Evolutionary conservation across 257 asterid genomes (phyloP), one percentile per base, ranked within the genome.

Genomic region (Galeopsis tetrahit): DNA sequence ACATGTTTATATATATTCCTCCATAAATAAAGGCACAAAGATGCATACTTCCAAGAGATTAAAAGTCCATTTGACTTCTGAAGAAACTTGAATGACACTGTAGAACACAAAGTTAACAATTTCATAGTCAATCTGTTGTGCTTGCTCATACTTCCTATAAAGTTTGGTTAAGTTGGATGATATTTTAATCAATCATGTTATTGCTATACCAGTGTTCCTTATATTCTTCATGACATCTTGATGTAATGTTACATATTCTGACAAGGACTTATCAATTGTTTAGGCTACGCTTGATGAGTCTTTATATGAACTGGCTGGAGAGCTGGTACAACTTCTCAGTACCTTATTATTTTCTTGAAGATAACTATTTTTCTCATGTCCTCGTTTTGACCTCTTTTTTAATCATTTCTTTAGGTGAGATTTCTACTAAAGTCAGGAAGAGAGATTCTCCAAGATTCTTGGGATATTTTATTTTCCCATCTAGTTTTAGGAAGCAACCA

Each of bases 231-330:
- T 43, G 15, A 33, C 69, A 55, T 75, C 64, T 68, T 63, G 46
- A 14, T 60, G 40, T 59, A 63, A 49, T 70, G 35, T 35, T 48
- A 53, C 76, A 55, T 53, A 73, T 69, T 79, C 75, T 86, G 78
- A 85, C 67, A 44, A 33, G 70, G 39, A 43, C 68, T 78, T 76
- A 42, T 72, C 75, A 64, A 58, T 82, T 85, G 52, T 75, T 79
- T 79, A 95, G 99, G 99, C 99, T 73, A 88, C 98, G 5, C 96
- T 95, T 58, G 97, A 90, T 49, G 99, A 92, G 74, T 88, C 98
- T 69, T 77, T 95, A 69, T 95, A 95, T 63, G 99, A 95, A 80
- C 83, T 95, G 51, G 99, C 96, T 79, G 99, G 99, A 82, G 99
- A 95, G 87, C 96, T 95, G 98, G 99, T 95, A 86, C 51, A 85